Base-by-base conservation (phyloP, 139 green algal species). In the Trebouxia sp. region DNA sequence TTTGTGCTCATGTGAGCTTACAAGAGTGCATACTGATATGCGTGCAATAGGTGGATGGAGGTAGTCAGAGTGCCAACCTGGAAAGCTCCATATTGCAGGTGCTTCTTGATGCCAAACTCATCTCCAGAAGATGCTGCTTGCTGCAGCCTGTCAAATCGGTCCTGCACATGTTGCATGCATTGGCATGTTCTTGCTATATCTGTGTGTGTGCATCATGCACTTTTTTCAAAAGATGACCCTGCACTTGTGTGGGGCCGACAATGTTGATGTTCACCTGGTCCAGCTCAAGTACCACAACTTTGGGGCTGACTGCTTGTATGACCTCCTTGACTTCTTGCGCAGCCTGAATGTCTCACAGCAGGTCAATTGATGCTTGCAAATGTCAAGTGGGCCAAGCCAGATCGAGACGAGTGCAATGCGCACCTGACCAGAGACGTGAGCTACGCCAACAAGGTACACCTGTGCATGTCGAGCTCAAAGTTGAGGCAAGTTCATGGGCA, bases 201-300 rank as follows among this genome's bases (percentile, higher is more conserved):
- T 22, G 5, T 22, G 26, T 58, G 50, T 58, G 20, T 28, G 50
- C 50, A 9, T 17, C 20, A 58, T 58, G 50, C 26, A n/a, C n/a
- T n/a, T n/a, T n/a, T 83, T 82, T 84, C 81, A 78, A 79, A 41
- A 42, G 28, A 72, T 38, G 50, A 76, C 3, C 66, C 17, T 76
- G 20, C 66, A 7, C 10, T 1, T 78, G 70, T 45, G 41, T 62
- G 9, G 2, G 56, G 37, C n/a, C n/a, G n/a, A n/a, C 37, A 8
- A 32, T 62, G 14, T 26, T 15, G 26, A 0, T 15, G 20, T 50
- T 41, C 1, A 75, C 77, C 43, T 70, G 38, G 38, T 88, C 85
- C 11, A 88, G 55, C 77, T 88, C 85, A n/a, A 88, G 62, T 37
- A 88, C 69, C 24, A 88, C 70, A 5, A 79, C 37, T 12, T 51